Evolutionary conservation across 352 stramenopile genomes (phyloP).

Genomic region (Phytophthora boehmeriae): DNA sequence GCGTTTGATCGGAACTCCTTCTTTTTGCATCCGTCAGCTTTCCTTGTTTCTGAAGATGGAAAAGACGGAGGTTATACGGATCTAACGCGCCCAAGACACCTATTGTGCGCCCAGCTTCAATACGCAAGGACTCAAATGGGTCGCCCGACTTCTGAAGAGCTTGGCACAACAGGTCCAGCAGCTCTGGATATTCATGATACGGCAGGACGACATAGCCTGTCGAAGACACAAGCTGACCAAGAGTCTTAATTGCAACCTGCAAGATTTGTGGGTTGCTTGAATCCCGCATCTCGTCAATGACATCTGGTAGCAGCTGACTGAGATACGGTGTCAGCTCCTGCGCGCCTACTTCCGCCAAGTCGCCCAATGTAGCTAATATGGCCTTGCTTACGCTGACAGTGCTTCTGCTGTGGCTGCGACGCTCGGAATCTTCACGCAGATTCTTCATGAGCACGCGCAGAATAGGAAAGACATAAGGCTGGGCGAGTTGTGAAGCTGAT

Average conservation of each 20-base stretch:
- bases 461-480: conserved; percentile 88
- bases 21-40: conserved; percentile 74
- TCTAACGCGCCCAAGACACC: conserved; percentile 84
- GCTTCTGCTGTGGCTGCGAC: conserved; percentile 70
- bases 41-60: conserved; percentile 82
- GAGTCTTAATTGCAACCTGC: conserved; percentile 85
- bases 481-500: conserved; percentile 76
- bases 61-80: conserved; percentile 85
- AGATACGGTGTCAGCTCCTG: conserved; percentile 85
- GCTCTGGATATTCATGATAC: conserved; percentile 84
- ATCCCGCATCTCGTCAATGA: conserved; percentile 88
- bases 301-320: conserved; percentile 82
- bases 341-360: conserved; percentile 78
- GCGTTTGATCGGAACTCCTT: conserved; percentile 70
- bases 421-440: conserved; percentile 78
- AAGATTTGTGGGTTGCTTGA: conserved; percentile 87
- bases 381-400: conserved; percentile 85
- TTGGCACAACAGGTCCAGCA: conserved; percentile 80
- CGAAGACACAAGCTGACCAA: conserved; percentile 82
- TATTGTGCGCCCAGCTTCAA: conserved; percentile 82
- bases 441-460: conserved; percentile 89
- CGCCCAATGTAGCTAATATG: conserved; percentile 81
- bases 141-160: conserved; percentile 84
- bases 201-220: conserved; percentile 86
- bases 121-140: conserved; percentile 71